Base-by-base conservation (phyloP, 495 filamentous ascomycete genomes). In the Xylaria longipes region DNA sequence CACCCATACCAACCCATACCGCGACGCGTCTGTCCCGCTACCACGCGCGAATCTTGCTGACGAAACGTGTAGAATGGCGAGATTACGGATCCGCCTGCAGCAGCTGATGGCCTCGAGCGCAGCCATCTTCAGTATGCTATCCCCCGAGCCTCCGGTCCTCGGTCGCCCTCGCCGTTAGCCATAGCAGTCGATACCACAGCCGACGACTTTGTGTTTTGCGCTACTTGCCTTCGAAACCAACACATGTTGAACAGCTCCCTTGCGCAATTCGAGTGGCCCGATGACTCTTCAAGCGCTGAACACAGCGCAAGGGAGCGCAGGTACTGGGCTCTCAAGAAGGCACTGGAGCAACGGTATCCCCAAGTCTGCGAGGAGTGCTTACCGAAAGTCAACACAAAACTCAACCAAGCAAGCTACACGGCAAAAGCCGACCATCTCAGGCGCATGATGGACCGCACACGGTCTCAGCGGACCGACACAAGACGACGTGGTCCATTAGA, bases 71-170 rank as follows among this genome's bases (percentile, higher is more conserved):
- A 95, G 92, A 87, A 93, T 78, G 94, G 94, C 75, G 87, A 95
- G 65, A 94, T 97, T 57, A 93, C 91, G 58, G 94, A 97, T 77
- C 93, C 94, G 20, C 94, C 94, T n/a, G 86, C 88, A 37, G 79
- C 85, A 12, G 86, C 82, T 68, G 79, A 68, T 56, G 67, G 58
- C 48, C 50, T 80, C 46, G 78, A 77, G 56, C 79, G 79, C 69
- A 79, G 75, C 68, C 71, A 76, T 41, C 71, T 80, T 39, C 82
- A 77, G 68, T 83, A 72, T 75, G 77, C 82, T 71, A 79, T 85
- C 68, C 76, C 81, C 69, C 79, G 79, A 27, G 35, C 83, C 46
- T 67, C 68, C 50, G 64, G 54, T 71, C 73, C 68, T 68, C 79
- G 72, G 63, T 74, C 75, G 35, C 80, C 68, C 70, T 79, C 78